Base-by-base conservation (phyloP, 495 filamentous ascomycete genomes). In the Penicillium soppii region DNA sequence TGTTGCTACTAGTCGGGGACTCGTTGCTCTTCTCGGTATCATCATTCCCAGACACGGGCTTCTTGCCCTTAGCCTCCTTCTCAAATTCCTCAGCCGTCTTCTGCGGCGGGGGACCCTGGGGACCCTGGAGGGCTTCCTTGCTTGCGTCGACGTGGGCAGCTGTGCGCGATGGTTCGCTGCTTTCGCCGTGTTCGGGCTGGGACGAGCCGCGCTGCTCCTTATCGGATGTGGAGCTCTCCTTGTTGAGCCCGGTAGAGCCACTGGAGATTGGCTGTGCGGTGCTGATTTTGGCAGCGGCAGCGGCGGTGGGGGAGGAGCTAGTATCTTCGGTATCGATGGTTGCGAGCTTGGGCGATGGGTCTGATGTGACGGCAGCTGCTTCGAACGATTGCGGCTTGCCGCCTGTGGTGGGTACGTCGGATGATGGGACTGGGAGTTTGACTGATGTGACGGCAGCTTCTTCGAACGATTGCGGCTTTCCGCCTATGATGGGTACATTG, bases 91-190 rank as follows among this genome's bases (percentile, higher is more conserved):
- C 63, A 16, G 58, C 59, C 2, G 58, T 29, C 27, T 57, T 52
- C 0, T n/a, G n/a, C n/a, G 67, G 63, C 2, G 65, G 46, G 7
- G 67, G 61, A 16, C 55, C 59, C 42, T 65, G 60, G 2, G 70
- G 72, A 0, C 70, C 72, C 47, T 57, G 47, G 21, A 73, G 52
- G 2, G 72, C 66, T 39, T 75, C 72, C 43, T 65, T 42, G 56
- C 68, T 72, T 16, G 58, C 69, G 2, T 54, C 39, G 9, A 33
- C 10, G 42, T 26, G 53, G 0, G 23, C n/a, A n/a, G n/a, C 17
- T 10, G 13, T 0, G n/a, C 21, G 17, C 49, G 33, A 26, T 19
- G 13, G 9, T 29, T 42, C 39, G 17, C 45, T 48, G 45, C 45
- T 48, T 17, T 21, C 45, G 7, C 35, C 45, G 6, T 33, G 10